Evolutionary conservation across 352 stramenopile genomes (phyloP).

Genomic region (Hyaloperonospora arabidopsidis): DNA sequence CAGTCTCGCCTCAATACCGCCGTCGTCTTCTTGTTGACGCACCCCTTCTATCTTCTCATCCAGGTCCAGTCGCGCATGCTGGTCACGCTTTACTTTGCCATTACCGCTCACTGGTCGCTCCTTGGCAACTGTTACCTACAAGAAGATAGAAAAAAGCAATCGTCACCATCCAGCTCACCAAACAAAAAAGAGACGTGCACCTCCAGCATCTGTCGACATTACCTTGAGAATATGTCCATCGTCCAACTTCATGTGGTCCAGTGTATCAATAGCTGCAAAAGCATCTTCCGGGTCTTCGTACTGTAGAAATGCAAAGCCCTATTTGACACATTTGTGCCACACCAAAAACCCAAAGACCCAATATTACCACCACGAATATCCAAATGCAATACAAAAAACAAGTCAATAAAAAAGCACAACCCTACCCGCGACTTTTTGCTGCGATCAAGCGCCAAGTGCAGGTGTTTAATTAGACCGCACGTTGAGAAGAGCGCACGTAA

Average conservation of each 20-base stretch:
- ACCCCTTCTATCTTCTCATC: slow-evolving; percentile 25
- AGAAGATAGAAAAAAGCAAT: slow-evolving; percentile 3
- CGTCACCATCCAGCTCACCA: no score
- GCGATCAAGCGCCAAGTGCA: slow-evolving; percentile 66
- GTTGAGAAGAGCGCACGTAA: slow-evolving; percentile 49
- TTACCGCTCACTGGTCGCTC: slow-evolving; percentile 25
- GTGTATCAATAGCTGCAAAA: slow-evolving; percentile 43
- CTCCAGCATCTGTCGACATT: no score
- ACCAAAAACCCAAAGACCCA: neutral
- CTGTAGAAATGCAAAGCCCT: slow-evolving; percentile 77
- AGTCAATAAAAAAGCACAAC: neutral
- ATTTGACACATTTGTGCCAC: neutral
- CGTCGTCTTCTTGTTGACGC: slow-evolving; percentile 17
- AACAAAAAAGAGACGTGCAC: no score
- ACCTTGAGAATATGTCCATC: slow-evolving; percentile 77
- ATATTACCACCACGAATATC: no score
- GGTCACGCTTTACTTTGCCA: slow-evolving; percentile 62
- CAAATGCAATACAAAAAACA: neutral
- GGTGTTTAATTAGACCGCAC: slow-evolving; percentile 53
- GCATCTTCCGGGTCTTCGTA: slow-evolving; percentile 50
- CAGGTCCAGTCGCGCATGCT: slow-evolving; percentile 38
- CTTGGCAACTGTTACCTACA: slow-evolving; percentile 66
- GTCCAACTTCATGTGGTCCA: slow-evolving; percentile 51
- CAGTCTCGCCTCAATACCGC: slow-evolving; percentile 22
- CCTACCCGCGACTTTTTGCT: slow-evolving; percentile 65